Conservation (phyloP, 768 basidiomycete species). For the Fomitopsis pulvina region DNA sequence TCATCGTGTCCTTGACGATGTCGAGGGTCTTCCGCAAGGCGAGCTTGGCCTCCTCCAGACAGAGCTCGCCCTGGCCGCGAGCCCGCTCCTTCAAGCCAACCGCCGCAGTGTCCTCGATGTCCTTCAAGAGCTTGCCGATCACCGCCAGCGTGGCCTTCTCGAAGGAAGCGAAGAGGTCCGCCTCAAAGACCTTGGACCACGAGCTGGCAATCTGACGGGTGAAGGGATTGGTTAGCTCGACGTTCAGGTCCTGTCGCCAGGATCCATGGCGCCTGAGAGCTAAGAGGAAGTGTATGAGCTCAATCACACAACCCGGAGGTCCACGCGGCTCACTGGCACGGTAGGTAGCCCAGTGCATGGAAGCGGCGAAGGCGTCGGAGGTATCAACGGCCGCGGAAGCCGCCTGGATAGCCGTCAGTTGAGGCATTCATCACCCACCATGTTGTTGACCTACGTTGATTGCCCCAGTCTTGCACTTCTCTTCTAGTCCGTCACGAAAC, state of each 20-base stretch:
- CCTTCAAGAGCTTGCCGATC: conserved; percentile 40
- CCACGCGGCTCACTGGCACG: conserved; percentile 39
- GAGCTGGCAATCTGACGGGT: conserved; percentile 50
- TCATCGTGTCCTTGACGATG: conserved; percentile 43
- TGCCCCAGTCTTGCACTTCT: conserved; percentile 49
- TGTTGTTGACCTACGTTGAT: conserved; percentile 31
- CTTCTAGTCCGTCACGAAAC: conserved; percentile 51
- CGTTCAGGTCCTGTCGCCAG: conserved; percentile 54
- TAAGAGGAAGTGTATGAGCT: conserved; percentile 2
- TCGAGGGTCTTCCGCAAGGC: conserved; percentile 43
- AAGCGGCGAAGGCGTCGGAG: conserved; percentile 40
- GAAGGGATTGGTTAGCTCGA: conserved; percentile 50
- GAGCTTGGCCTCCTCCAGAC: conserved; percentile 44
- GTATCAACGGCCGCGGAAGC: conserved; percentile 40
- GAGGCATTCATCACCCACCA: background rate
- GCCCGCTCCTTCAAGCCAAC: conserved; percentile 46
- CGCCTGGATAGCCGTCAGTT: conserved; percentile 23
- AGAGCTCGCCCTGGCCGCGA: conserved; percentile 42
- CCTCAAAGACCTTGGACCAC: conserved; percentile 56
- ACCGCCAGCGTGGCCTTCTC: conserved; percentile 29
- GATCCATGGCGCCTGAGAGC: conserved; percentile 49
- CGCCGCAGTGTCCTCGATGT: conserved; percentile 46
- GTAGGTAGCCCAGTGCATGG: conserved; percentile 58
- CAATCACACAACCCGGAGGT: background rate
- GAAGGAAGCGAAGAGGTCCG: conserved; percentile 46